A percentile compares a stretch with the other conserved stretches of the same genome.
Conservation (phyloP, 805 yeast species). For the Barnettozyma siamensis region DNA sequence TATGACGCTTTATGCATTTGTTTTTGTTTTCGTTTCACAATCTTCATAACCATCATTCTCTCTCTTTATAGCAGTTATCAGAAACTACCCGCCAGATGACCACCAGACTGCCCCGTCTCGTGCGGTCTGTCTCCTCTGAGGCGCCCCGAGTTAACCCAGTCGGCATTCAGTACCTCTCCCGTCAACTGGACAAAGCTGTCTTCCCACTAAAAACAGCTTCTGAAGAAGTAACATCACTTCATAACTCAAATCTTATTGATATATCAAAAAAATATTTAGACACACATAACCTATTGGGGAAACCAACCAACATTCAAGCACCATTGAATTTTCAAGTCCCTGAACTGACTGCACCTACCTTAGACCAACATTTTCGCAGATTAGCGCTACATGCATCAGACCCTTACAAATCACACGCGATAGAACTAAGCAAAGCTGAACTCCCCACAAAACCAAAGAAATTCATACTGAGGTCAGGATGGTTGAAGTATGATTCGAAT, state of each 20-base stretch:
- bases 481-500: conserved; percentile 60
- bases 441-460: conserved; percentile 37
- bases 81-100: too few species aligned
- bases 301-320: conserved; percentile 53
- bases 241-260: conserved; percentile 33
- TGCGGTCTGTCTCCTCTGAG: conserved; percentile 5
- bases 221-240: background rate
- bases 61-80: too few species aligned
- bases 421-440: conserved; percentile 34
- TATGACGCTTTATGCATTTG: background rate
- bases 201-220: conserved; percentile 33
- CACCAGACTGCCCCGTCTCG: background rate
- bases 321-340: conserved; percentile 68
- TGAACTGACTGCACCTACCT: conserved; percentile 55
- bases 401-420: conserved; percentile 52
- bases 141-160: conserved; percentile 62
- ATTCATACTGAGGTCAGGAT: conserved; percentile 67
- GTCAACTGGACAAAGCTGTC: conserved; percentile 49
- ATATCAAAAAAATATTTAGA: conserved; percentile 57
- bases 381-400: conserved; percentile 55
- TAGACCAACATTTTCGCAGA: conserved; percentile 82
- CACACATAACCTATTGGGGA: conserved; percentile 66
- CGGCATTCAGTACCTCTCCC: conserved; percentile 74
- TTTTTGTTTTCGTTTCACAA: background rate
- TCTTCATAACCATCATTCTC: too few species aligned